A percentile compares a stretch with the other conserved stretches of the same genome.
These are phyloP conservation scores for Sarocladium kiliense DNA, from an alignment of 2,329 filamentous ascomycete species.

Conservation along the genomic window DNA sequence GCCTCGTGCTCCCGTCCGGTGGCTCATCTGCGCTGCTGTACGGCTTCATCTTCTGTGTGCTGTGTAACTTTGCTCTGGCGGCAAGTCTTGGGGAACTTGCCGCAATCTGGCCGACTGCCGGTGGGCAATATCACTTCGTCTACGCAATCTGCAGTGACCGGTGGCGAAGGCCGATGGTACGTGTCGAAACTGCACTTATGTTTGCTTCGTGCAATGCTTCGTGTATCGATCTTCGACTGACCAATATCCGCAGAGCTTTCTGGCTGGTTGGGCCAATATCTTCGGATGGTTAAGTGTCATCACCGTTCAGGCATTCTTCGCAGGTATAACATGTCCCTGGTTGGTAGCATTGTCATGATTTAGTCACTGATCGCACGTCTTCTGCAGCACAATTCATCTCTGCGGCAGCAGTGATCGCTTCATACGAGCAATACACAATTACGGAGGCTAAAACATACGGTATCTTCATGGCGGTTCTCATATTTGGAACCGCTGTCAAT, in stretches of 20 bases:
- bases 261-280: slow-evolving; percentile 40
- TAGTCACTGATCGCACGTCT: not conserved
- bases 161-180: slow-evolving; percentile 32
- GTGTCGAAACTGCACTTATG: too few relatives aligned
- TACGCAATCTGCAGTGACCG: slow-evolving; percentile 32
- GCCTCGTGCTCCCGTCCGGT: slow-evolving; percentile 35
- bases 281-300: slow-evolving; percentile 39
- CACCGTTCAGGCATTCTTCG: slow-evolving; percentile 38
- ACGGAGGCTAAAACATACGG: slow-evolving; percentile 35
- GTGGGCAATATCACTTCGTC: slow-evolving; percentile 41
- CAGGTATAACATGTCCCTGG: slow-evolving; percentile 19
- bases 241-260: slow-evolving; percentile 34
- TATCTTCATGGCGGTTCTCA: slow-evolving; percentile 34
- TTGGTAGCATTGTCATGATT: too few relatives aligned
- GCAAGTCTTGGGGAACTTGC: slow-evolving; percentile 37
- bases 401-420: slow-evolving; percentile 34
- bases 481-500: slow-evolving; percentile 32
- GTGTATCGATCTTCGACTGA: too few relatives aligned
- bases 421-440: slow-evolving; percentile 29
- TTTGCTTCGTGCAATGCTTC: too few relatives aligned
- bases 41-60: slow-evolving; percentile 39
- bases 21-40: slow-evolving; percentile 37
- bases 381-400: slow-evolving; percentile 35
- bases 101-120: slow-evolving; percentile 40
- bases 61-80: slow-evolving; percentile 37